Percentiles rank a stretch among this genome's conserved stretches.
Conservation (phyloP, 2,329 filamentous ascomycete species). For the Phialemonium atrogriseum region DNA sequence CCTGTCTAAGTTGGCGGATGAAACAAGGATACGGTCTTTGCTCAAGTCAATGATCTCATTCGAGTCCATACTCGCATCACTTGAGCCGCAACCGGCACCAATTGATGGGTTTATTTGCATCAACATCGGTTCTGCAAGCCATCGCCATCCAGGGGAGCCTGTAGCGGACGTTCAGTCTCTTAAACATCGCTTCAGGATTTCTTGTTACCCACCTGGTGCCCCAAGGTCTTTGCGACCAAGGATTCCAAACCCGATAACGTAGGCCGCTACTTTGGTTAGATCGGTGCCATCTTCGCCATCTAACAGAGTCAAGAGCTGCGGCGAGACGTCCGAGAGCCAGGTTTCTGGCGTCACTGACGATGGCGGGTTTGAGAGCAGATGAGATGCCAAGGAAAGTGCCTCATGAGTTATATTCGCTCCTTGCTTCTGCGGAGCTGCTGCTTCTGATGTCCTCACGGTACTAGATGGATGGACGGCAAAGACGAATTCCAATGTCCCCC, state of each 20-base stretch:
- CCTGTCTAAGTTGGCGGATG: slow-evolving; percentile 34
- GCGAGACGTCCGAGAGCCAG: slow-evolving; percentile 54
- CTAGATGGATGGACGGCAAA: slow-evolving; percentile 58
- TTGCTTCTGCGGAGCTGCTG: slow-evolving; percentile 39
- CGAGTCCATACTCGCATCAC: no score
- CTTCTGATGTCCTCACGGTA: slow-evolving; percentile 29
- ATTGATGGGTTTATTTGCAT: slow-evolving; percentile 11
- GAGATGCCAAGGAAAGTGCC: slow-evolving; percentile 54
- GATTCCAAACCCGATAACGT: slow-evolving; percentile 59
- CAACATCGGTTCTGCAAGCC: slow-evolving; percentile 14
- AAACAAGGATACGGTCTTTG: slow-evolving; percentile 34
- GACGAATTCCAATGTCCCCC: slow-evolving; percentile 62
- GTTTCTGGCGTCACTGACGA: slow-evolving; percentile 39
- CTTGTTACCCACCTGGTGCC: slow-evolving; percentile 43
- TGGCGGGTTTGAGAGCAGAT: slow-evolving; percentile 53
- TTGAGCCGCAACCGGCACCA: no score
- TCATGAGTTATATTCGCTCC: slow-evolving; percentile 61
- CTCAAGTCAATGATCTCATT: slow-evolving; percentile 38
- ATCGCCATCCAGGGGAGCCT: slow-evolving; percentile 17
- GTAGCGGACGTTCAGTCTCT: not conserved
- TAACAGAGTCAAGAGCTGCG: slow-evolving; percentile 53
- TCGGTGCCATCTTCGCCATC: slow-evolving; percentile 52
- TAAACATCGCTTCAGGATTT: slow-evolving; percentile 7
- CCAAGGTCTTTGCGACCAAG: slow-evolving; percentile 55
- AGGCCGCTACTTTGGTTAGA: slow-evolving; percentile 49